Conservation (phyloP, 495 filamentous ascomycete genomes). For the Parachaetomium inaequale region DNA sequence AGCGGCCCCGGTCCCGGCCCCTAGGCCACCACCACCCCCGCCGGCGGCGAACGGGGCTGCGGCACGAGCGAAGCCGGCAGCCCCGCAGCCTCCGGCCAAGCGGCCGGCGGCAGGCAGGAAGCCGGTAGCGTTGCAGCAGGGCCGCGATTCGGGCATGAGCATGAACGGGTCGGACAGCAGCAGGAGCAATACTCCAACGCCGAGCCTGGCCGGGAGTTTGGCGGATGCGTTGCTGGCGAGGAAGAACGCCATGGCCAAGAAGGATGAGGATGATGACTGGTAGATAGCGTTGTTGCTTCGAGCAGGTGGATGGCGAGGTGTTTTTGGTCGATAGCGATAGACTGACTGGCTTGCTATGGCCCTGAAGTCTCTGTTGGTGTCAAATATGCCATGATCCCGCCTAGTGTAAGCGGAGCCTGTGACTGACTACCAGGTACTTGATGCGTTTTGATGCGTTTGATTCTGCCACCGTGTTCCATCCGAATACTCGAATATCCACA, state of each 20-base stretch:
- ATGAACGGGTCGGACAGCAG: slow-evolving; percentile 64
- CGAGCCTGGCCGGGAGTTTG: slow-evolving; percentile 76
- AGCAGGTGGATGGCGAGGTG: background rate
- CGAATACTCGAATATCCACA: background rate
- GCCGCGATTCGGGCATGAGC: slow-evolving; percentile 69
- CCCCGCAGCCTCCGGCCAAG: slow-evolving; percentile 82
- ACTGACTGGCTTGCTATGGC: background rate
- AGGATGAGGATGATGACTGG: slow-evolving; percentile 72
- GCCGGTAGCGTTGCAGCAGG: slow-evolving; percentile 63
- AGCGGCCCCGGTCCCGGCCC: slow-evolving; percentile 49
- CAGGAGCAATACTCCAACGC: slow-evolving; percentile 61
- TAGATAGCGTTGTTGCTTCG: slow-evolving; percentile 31
- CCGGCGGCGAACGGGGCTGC: slow-evolving; percentile 49
- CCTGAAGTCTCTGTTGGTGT: background rate
- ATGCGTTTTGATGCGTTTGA: background rate
- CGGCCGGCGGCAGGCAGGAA: slow-evolving; percentile 66
- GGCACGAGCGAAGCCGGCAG: slow-evolving; percentile 63
- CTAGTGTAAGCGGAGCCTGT: background rate
- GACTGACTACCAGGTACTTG: background rate
- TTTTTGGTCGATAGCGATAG: background rate
- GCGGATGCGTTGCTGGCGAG: slow-evolving; percentile 76
- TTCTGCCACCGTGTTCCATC: background rate
- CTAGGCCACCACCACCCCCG: slow-evolving; percentile 48
- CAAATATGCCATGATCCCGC: background rate
- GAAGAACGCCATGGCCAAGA: slow-evolving; percentile 61